Conservation (phyloP, 2,329 filamentous ascomycete genomes). For the Arthrobotrys entomopaga region DNA sequence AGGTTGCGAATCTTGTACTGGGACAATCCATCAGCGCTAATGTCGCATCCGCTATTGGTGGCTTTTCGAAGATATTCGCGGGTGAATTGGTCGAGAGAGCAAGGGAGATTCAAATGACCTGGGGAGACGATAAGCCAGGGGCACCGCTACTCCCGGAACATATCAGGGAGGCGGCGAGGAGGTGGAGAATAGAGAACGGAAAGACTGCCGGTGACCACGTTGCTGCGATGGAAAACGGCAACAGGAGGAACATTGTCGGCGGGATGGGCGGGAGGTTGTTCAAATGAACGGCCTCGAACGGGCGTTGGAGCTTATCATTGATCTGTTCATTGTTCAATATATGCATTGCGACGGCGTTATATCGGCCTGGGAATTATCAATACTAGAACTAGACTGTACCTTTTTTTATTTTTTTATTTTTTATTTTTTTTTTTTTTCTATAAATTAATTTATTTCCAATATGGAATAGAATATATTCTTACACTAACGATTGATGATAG, state of each 20-base stretch:
- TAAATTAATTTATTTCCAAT: too few relatives aligned
- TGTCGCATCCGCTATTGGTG: slow-evolving; percentile 72
- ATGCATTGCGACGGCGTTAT: slow-evolving; percentile 49
- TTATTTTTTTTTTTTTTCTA: too few relatives aligned
- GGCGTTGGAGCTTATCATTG: too few relatives aligned
- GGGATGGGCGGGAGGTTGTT: slow-evolving; percentile 52
- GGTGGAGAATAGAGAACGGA: slow-evolving; percentile 57
- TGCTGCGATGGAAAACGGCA: slow-evolving; percentile 51
- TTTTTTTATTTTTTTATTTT: background rate
- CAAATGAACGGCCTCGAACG: slow-evolving; percentile 16
- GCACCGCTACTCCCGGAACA: slow-evolving; percentile 58
- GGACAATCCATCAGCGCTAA: slow-evolving; percentile 73
- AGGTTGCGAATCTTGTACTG: slow-evolving; percentile 74
- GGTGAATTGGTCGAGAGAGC: slow-evolving; percentile 74
- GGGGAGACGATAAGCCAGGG: slow-evolving; percentile 60
- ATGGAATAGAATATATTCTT: too few relatives aligned
- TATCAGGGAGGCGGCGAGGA: slow-evolving; percentile 58
- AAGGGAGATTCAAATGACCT: slow-evolving; percentile 70
- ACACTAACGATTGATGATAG: too few relatives aligned
- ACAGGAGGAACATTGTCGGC: slow-evolving; percentile 45
- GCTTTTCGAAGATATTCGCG: slow-evolving; percentile 74
- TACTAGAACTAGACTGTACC: background rate
- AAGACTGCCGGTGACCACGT: slow-evolving; percentile 57
- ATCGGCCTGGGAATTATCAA: background rate
- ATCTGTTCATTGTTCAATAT: background rate